A percentile compares a stretch with the other conserved stretches of the same genome.
These are phyloP conservation scores for Pestalotiopsis sp. DNA, from an alignment of 2,329 filamentous ascomycete species.

Conservation along the genomic window DNA sequence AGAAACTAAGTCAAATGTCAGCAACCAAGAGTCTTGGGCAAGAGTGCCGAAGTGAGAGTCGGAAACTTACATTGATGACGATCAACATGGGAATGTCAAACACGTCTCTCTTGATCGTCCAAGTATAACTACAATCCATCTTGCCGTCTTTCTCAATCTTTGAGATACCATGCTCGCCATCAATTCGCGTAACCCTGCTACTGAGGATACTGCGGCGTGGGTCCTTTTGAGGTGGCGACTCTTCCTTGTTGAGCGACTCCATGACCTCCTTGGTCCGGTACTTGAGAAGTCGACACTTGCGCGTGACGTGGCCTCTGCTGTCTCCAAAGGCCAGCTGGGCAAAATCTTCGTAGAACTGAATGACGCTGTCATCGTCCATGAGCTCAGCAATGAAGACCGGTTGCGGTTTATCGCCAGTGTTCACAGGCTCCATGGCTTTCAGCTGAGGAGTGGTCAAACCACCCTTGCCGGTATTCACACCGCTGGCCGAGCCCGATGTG, in stretches of 20 bases:
- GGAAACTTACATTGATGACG: conserved; percentile 86
- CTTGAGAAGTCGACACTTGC: conserved; percentile 84
- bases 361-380: conserved; percentile 88
- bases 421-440: conserved; percentile 45
- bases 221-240: conserved; percentile 49
- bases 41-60: neutral
- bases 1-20: conserved; percentile 47
- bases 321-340: conserved; percentile 91
- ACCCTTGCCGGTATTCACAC: conserved; percentile 42
- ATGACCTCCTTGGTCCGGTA: conserved; percentile 76
- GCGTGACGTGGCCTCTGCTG: conserved; percentile 80
- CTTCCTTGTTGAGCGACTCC: conserved; percentile 37
- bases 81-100: conserved; percentile 99
- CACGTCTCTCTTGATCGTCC: conserved; percentile 94
- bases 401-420: conserved; percentile 57
- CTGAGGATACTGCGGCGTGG: conserved; percentile 54
- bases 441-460: conserved; percentile 56
- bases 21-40: neutral
- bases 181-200: conserved; percentile 63
- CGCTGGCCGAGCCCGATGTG: conserved; percentile 42
- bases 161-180: conserved; percentile 78
- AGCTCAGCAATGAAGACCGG: conserved; percentile 91
- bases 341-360: conserved; percentile 96
- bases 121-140: conserved; percentile 93
- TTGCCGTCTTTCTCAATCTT: conserved; percentile 85